Percentiles rank a stretch among this genome's conserved stretches.
phyloP scores from a whole-genome alignment of 352 stramenopile species.

The Pythium monospermum region DNA sequence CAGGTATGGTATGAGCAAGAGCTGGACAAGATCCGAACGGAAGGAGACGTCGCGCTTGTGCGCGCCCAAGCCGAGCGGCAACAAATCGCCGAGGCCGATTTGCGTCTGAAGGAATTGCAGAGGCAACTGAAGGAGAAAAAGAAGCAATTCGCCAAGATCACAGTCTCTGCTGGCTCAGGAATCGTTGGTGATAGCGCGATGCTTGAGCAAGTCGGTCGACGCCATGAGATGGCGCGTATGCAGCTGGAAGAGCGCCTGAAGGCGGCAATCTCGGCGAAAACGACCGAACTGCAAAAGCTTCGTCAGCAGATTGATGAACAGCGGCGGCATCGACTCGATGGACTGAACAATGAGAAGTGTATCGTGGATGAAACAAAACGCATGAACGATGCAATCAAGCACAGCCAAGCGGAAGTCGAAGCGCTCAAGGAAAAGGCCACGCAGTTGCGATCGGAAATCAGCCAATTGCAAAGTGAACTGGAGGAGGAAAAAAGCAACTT shows the following conservation, averaged over 20 bases:
- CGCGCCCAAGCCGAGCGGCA: constrained; percentile 85
- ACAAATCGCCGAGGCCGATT: constrained; percentile 79
- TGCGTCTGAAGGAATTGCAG: constrained; percentile 81
- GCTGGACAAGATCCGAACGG: constrained; percentile 84
- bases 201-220: constrained; percentile 30
- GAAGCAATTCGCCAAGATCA: constrained; percentile 47
- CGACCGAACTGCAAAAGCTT: constrained; percentile 51
- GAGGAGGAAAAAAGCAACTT: constrained; percentile 44
- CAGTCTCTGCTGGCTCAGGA: not conserved
- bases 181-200: constrained; percentile 14
- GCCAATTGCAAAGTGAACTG: constrained; percentile 34
- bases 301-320: constrained; percentile 40
- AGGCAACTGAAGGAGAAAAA: constrained; percentile 84
- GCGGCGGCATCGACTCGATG: constrained; percentile 36
- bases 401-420: constrained; percentile 33
- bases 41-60: constrained; percentile 60
- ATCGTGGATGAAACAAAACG: constrained; percentile 35
- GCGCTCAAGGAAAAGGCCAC: constrained; percentile 32
- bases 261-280: constrained; percentile 31
- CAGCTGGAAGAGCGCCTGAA: constrained; percentile 78
- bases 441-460: constrained; percentile 35
- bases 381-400: constrained; percentile 32
- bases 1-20: constrained; percentile 55
- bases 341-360: constrained; percentile 31
- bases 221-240: constrained; percentile 40